Percentiles rank a stretch among this genome's conserved stretches.
Evolutionary conservation across 2,329 filamentous ascomycete genomes (phyloP).

Genomic region (Trichophyton benhamiae): DNA sequence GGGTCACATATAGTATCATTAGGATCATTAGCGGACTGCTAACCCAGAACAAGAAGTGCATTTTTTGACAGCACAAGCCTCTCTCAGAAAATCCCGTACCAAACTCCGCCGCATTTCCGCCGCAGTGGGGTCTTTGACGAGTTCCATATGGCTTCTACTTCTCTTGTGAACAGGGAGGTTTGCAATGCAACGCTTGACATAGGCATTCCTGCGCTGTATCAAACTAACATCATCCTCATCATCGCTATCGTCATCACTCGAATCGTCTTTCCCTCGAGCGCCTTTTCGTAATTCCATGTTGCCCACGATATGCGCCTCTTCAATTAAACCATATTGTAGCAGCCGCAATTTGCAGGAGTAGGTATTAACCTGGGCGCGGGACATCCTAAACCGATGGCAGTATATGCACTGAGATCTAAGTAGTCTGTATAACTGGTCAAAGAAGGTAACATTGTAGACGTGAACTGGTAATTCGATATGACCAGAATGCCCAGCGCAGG

Average conservation of each 20-base stretch:
- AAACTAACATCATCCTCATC: constrained; percentile 44
- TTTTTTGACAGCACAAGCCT: constrained; percentile 55
- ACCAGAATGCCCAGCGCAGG: constrained; percentile 84
- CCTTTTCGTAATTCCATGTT: constrained; percentile 34
- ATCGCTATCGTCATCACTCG: constrained; percentile 53
- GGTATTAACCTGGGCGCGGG: constrained; percentile 62
- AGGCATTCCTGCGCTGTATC: constrained; percentile 48
- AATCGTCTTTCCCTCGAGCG: constrained; percentile 38
- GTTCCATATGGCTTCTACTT: constrained; percentile 29
- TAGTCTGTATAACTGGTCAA: constrained; percentile 79
- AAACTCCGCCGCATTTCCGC: constrained; percentile 62
- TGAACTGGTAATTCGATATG: constrained; percentile 90
- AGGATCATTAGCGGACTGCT: constrained; percentile 12
- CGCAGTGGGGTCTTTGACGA: constrained; percentile 71
- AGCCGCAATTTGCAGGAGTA: constrained; percentile 76
- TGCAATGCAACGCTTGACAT: constrained; percentile 61
- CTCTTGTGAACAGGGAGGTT: constrained; percentile 41
- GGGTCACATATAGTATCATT: background rate
- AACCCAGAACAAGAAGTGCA: constrained; percentile 55
- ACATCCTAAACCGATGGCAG: constrained; percentile 74
- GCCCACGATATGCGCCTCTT: constrained; percentile 52
- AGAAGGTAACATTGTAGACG: constrained; percentile 92
- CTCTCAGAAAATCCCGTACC: constrained; percentile 68
- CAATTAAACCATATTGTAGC: constrained; percentile 69
- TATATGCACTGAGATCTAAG: constrained; percentile 81